Percentiles rank a stretch among this genome's conserved stretches.
Conservation (phyloP, 1,284 basidiomycete species). For the Phellopilus nigrolimitatus region DNA sequence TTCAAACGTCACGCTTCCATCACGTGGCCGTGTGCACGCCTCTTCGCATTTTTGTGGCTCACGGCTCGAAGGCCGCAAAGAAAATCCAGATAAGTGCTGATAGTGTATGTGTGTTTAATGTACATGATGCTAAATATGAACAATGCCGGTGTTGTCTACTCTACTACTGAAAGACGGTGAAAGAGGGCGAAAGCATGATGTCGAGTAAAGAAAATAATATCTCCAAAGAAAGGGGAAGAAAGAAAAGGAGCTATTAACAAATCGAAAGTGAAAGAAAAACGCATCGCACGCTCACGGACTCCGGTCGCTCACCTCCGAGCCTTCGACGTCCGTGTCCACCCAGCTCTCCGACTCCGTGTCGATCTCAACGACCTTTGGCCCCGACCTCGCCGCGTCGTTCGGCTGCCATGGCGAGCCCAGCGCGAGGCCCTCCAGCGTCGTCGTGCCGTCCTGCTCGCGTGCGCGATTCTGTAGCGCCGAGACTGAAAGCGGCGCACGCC, state of each 20-base stretch:
- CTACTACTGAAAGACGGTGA: not conserved
- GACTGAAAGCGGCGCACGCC: slow-evolving; percentile 8
- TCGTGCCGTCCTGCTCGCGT: not conserved
- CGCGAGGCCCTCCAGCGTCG: not conserved
- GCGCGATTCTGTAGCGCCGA: slow-evolving; percentile 15
- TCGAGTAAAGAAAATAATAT: too few species aligned
- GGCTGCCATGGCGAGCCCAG: slow-evolving; percentile 5
- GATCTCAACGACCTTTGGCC: slow-evolving; percentile 5
- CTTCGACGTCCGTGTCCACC: slow-evolving; percentile 24
- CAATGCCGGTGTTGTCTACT: not conserved
- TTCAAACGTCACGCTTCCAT: not conserved
- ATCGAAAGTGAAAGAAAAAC: not conserved
- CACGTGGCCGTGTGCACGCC: too few species aligned
- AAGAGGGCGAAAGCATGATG: too few species aligned
- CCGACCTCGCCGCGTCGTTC: not conserved
- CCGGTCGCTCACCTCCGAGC: slow-evolving; percentile 16
- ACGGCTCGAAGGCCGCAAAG: not conserved
- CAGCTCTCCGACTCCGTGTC: slow-evolving; percentile 22
- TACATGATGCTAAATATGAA: slow-evolving; percentile 2
- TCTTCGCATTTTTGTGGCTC: too few species aligned
- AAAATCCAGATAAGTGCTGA: not conserved
- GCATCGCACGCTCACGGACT: not conserved
- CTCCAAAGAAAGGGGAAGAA: not conserved
- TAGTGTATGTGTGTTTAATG: too few species aligned
- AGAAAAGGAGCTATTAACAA: not conserved